Conservation (phyloP, 805 yeast genomes). For the Torulaspora gathmanii region DNA sequence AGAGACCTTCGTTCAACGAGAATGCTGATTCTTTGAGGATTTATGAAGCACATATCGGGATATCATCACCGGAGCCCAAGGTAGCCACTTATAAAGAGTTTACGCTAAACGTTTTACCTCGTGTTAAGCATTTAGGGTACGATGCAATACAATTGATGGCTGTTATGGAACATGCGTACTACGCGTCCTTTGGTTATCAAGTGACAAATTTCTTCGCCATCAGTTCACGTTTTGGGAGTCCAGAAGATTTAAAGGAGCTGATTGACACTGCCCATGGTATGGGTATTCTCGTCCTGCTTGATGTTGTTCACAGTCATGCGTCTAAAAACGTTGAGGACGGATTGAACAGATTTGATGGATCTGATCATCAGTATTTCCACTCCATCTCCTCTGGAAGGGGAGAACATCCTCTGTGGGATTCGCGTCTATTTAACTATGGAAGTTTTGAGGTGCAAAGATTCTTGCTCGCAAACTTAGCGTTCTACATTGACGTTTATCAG, state of each 20-base stretch:
- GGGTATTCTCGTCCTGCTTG: constrained; percentile 82
- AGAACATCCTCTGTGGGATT: constrained; percentile 89
- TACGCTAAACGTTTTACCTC: constrained; percentile 74
- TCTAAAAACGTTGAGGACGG: constrained; percentile 94
- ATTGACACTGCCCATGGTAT: constrained; percentile 86
- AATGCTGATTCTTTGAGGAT: constrained; percentile 55
- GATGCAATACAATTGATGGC: constrained; percentile 96
- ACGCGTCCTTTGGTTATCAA: constrained; percentile 97
- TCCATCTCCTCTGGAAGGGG: constrained; percentile 72
- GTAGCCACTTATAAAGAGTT: constrained; percentile 84
- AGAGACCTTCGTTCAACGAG: constrained; percentile 51
- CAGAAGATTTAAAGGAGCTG: constrained; percentile 87
- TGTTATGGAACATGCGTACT: constrained; percentile 96
- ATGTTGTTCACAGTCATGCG: constrained; percentile 94
- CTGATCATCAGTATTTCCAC: constrained; percentile 93
- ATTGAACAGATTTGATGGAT: constrained; percentile 86
- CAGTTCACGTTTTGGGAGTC: constrained; percentile 89
- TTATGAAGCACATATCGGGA: constrained; percentile 95
- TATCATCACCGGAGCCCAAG: constrained; percentile 83
- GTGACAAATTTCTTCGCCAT: constrained; percentile 87
- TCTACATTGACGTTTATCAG: constrained; percentile 71
- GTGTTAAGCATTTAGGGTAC: constrained; percentile 78
- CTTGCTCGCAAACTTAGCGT: constrained; percentile 76
- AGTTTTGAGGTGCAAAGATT: constrained; percentile 87
- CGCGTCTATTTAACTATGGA: constrained; percentile 89